Percentiles rank a stretch among this genome's conserved stretches.
phyloP scores from a whole-genome alignment of 2,329 filamentous ascomycete genomes.

The Penicillium occitanis region DNA sequence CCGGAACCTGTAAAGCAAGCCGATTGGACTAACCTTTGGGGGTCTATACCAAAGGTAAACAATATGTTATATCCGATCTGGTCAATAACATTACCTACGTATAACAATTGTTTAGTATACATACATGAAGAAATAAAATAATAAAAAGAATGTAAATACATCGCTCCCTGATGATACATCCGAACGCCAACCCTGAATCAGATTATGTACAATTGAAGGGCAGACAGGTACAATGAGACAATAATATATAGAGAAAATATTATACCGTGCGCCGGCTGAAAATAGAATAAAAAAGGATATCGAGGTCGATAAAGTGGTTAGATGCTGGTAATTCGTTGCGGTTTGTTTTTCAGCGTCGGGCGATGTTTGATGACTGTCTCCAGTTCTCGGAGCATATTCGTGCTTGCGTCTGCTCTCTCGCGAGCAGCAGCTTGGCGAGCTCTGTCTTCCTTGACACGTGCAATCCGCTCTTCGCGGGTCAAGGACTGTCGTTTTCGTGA shows the following conservation, averaged over 20 bases:
- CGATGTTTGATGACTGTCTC: slow-evolving; percentile 78
- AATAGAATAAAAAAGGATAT: neutral
- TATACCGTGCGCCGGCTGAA: slow-evolving; percentile 4
- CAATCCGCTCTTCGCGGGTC: slow-evolving; percentile 82
- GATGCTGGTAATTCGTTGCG: slow-evolving; percentile 47
- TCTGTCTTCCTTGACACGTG: slow-evolving; percentile 84
- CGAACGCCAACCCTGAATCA: neutral
- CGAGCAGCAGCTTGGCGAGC: slow-evolving; percentile 68
- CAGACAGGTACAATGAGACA: neutral
- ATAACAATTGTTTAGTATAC: neutral
- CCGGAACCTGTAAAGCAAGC: neutral
- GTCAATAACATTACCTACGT: neutral
- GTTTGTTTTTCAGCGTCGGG: slow-evolving; percentile 41
- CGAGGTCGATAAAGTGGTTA: slow-evolving; percentile 27
- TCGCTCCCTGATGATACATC: slow-evolving; percentile 1
- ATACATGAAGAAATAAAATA: neutral
- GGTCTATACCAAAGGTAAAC: neutral
- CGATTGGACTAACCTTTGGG: neutral
- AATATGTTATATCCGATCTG: neutral
- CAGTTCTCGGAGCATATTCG: slow-evolving; percentile 87
- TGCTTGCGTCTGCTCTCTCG: slow-evolving; percentile 76
- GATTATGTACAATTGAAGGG: neutral
- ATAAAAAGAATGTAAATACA: neutral
- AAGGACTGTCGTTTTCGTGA: slow-evolving; percentile 66
- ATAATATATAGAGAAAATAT: neutral